Evolutionary conservation across 495 filamentous ascomycete genomes (phyloP), one percentile per base, ranked within the genome.

Genomic region (Penicillium angulare): DNA sequence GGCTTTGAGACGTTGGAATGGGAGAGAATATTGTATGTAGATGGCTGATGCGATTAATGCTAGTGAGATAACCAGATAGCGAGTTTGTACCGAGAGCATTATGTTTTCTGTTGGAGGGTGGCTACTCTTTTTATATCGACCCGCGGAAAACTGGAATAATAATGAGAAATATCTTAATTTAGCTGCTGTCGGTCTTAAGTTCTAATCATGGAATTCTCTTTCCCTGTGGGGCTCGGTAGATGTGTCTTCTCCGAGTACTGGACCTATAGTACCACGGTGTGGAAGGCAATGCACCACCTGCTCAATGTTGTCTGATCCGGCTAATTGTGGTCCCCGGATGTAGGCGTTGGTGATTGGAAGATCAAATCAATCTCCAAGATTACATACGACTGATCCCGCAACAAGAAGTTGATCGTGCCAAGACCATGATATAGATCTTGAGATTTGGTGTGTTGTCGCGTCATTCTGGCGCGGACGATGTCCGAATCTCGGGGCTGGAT

Each of bases 11-110:
- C 22, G 33, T 21, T 35, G 26, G 5, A 46, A 24, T 33, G 46
- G 32, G 24, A 32, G 1, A 31, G 27, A 20, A 0, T 35, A 56
- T 27, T 31, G 34, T 21, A 51, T 12, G 27, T 36, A 29, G 9
- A 56, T 43, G 13, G 39, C 24, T 22, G 46, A 27, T 1, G 47
- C 34, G 40, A 56, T 47, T 4, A 47, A 3, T 8, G 40, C 17
- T 24, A 50, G 51, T 5, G 9, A 10, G 17, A 49, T 27, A 7
- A 42, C 21, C 3, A 48, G 21, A 17, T 22, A 46, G 17, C 43
- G 43, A 13, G 35, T 3, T 6, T 21, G 15, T 9, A 32, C 12
- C 15, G 29, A 29, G 20, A 43, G 18, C 40, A 43, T 43, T n/a
- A n/a, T n/a, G n/a, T n/a, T n/a, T n/a, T n/a, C n/a, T n/a, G n/a